Percentiles rank a stretch among this genome's conserved stretches.
phyloP scores from a whole-genome alignment of 2,329 filamentous ascomycete genomes.

The Nothopassalora personata region DNA sequence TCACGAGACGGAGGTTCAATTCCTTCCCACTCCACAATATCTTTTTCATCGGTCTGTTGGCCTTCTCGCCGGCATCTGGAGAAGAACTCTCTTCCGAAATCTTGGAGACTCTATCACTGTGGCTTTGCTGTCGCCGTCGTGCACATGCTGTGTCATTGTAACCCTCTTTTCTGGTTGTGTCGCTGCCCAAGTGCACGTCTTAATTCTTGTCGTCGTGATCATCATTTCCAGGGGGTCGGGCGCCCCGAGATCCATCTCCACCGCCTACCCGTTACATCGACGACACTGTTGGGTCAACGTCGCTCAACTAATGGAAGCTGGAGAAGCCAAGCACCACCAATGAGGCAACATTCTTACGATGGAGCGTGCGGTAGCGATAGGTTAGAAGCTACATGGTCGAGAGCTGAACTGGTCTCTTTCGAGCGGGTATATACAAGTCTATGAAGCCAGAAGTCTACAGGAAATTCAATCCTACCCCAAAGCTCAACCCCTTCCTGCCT shows the following conservation, averaged over 20 bases:
- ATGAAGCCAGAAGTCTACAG: conserved; percentile 50
- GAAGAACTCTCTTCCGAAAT: not conserved
- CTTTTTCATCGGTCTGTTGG: not conserved
- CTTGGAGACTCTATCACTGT: too few relatives aligned
- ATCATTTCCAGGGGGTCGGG: too few relatives aligned
- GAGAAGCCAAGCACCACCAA: not conserved
- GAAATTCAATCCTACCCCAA: conserved; percentile 96
- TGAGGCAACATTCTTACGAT: too few relatives aligned
- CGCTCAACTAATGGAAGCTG: not conserved
- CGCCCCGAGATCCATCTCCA: not conserved
- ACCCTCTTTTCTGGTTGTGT: too few relatives aligned
- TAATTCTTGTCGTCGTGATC: too few relatives aligned
- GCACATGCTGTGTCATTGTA: too few relatives aligned
- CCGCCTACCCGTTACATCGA: not conserved
- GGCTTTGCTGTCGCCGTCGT: too few relatives aligned
- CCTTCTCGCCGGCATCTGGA: not conserved
- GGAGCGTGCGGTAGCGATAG: too few relatives aligned
- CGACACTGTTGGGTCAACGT: not conserved
- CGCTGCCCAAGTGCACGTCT: too few relatives aligned
- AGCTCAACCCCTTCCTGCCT: conserved; percentile 81
- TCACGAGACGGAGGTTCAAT: too few relatives aligned
- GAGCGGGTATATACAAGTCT: conserved; percentile 5
- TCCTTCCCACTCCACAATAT: too few relatives aligned
- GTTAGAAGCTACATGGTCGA: not conserved
- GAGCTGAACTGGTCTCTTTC: not conserved